These are phyloP conservation scores for Solanum dulcamara DNA, from an alignment of 257 asterid species.

Conservation along the genomic window DNA sequence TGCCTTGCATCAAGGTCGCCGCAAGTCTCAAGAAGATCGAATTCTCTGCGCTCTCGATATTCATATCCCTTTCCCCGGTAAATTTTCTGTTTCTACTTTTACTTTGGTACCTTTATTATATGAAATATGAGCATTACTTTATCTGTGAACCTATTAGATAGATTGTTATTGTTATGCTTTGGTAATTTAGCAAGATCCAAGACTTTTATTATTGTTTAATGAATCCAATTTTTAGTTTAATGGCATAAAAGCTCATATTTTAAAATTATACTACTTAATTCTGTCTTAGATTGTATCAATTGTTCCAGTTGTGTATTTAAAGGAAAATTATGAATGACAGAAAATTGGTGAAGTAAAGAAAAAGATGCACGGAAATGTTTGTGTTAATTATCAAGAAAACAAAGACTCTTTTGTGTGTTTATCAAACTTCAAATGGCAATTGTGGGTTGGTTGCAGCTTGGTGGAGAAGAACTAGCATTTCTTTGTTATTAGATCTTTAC, in stretches of 20 bases:
- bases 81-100: neutral
- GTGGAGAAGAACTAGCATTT: neutral
- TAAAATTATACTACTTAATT: neutral
- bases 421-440: neutral
- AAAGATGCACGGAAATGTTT: neutral
- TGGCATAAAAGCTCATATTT: neutral
- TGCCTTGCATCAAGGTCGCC: conserved; percentile 79
- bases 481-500: neutral
- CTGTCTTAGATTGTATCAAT: neutral
- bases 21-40: conserved; percentile 85
- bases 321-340: neutral
- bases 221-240: neutral
- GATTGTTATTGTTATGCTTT: neutral
- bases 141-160: neutral
- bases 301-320: neutral
- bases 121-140: neutral
- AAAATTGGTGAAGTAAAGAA: neutral
- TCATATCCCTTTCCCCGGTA: conserved; percentile 81
- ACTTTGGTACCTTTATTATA: neutral
- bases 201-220: neutral
- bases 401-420: neutral
- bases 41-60: conserved; percentile 60
- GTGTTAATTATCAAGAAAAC: neutral
- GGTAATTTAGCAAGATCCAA: neutral
- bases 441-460: neutral